These are phyloP conservation scores for Fusarium sarcochroum DNA, from an alignment of 2,329 filamentous ascomycete species.

Conservation along the genomic window DNA sequence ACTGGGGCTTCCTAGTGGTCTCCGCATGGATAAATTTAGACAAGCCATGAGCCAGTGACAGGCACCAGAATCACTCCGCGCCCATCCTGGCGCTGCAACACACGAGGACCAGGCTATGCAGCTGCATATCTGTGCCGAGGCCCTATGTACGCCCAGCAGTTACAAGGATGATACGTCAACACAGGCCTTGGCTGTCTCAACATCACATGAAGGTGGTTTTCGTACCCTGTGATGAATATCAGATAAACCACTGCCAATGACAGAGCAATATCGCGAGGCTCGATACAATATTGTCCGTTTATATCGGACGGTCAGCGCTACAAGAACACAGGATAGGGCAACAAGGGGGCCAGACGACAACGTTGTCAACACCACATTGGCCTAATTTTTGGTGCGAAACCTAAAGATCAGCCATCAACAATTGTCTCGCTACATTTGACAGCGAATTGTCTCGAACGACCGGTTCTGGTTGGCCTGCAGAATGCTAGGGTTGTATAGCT, in stretches of 20 bases:
- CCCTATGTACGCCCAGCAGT: background rate
- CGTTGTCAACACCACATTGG: constrained; percentile 19
- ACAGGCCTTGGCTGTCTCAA: background rate
- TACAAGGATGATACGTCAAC: constrained; percentile 3
- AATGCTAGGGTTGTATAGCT: constrained; percentile 18
- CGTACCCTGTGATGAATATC: background rate
- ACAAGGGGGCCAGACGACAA: constrained; percentile 6
- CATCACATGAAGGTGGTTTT: background rate
- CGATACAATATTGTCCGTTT: background rate
- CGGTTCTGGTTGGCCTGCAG: constrained; percentile 4
- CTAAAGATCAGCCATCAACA: constrained; percentile 4
- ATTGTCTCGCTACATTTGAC: constrained; percentile 21
- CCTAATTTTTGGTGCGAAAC: constrained; percentile 4
- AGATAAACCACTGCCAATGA: background rate
- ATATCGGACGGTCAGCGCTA: background rate
- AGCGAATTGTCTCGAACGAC: constrained; percentile 19
- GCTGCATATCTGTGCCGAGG: constrained; percentile 6
- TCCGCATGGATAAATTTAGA: constrained; percentile 38
- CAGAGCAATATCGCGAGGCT: background rate
- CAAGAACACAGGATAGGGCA: background rate
- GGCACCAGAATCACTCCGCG: constrained; percentile 17
- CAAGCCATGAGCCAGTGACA: constrained; percentile 25
- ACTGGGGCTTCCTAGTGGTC: constrained; percentile 15
- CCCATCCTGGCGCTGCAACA: constrained; percentile 23
- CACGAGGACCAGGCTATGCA: constrained; percentile 23